phyloP scores from a whole-genome alignment of 257 asterid genomes.

The Ehretia macrophylla region DNA sequence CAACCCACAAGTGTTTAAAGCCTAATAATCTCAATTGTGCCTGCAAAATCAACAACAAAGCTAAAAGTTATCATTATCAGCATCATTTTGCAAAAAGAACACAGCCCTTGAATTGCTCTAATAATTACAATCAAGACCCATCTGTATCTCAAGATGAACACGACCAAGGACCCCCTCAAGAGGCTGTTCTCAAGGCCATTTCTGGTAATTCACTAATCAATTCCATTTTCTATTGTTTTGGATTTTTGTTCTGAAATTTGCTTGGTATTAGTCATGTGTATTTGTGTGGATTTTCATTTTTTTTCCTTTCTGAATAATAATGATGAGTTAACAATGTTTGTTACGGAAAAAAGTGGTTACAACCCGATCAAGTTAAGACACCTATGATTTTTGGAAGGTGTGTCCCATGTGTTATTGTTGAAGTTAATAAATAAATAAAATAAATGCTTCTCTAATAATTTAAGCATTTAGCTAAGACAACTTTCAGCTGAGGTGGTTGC shows the following conservation, averaged over 20 bases:
- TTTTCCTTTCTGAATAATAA: no score
- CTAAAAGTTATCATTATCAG: conserved; percentile 14
- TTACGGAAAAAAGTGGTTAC: no score
- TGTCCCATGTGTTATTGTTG: no score
- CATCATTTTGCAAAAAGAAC: conserved; percentile 18
- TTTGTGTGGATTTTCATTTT: not conserved
- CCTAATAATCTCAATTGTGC: conserved; percentile 27
- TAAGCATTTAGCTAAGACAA: no score
- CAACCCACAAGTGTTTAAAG: conserved; percentile 24
- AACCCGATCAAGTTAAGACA: not conserved
- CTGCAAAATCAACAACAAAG: conserved; percentile 27
- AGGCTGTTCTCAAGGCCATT: conserved; percentile 91
- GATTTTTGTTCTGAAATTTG: not conserved
- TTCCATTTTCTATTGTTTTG: not conserved
- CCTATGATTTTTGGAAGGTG: not conserved
- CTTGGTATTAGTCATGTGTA: not conserved
- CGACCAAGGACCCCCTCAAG: conserved; percentile 87
- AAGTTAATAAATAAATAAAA: no score
- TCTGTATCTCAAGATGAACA: conserved; percentile 46
- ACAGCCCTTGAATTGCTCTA: conserved; percentile 41
- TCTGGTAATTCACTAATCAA: conserved; percentile 44
- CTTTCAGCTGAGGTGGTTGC: no score
- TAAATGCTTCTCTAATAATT: no score
- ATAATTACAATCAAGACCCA: conserved; percentile 23
- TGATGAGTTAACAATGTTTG: no score